phyloP scores from a whole-genome alignment of 768 basidiomycete genomes.

The Psilocybe subaeruginosa region DNA sequence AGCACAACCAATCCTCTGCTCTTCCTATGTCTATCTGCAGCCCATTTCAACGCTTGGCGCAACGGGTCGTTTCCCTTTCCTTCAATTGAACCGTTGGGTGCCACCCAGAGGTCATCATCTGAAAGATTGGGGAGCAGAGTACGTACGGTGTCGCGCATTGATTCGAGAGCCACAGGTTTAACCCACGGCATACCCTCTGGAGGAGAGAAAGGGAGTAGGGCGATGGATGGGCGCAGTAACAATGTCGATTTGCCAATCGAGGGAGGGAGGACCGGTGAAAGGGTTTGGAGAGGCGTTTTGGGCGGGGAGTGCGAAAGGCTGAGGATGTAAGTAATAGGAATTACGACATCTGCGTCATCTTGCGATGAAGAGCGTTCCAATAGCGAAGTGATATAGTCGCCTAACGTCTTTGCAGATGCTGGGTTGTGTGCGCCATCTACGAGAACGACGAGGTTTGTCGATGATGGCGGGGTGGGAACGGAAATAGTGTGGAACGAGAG shows the following conservation, averaged over 20 bases:
- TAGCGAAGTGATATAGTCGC: slow-evolving; percentile 59
- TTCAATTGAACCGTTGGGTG: slow-evolving; percentile 23
- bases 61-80: slow-evolving; percentile 17
- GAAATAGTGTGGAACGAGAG: slow-evolving; percentile 66
- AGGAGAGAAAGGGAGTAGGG: slow-evolving; percentile 65
- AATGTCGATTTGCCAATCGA: slow-evolving; percentile 14
- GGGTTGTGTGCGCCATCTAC: slow-evolving; percentile 96
- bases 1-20: slow-evolving; percentile 59
- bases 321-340: slow-evolving; percentile 71
- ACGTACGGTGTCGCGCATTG: slow-evolving; percentile 49
- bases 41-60: slow-evolving; percentile 44
- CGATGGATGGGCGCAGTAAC: slow-evolving; percentile 45
- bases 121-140: slow-evolving; percentile 37
- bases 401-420: slow-evolving; percentile 71
- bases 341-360: slow-evolving; percentile 16
- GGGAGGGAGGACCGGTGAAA: slow-evolving; percentile 64
- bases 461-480: slow-evolving; percentile 10
- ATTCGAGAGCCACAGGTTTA: slow-evolving; percentile 53
- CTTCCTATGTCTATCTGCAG: slow-evolving; percentile 46
- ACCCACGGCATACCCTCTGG: slow-evolving; percentile 98
- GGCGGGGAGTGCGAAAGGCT: slow-evolving; percentile 87
- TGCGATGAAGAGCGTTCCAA: slow-evolving; percentile 11
- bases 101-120: slow-evolving; percentile 48
- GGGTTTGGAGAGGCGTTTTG: slow-evolving; percentile 74
- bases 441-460: slow-evolving; percentile 47